Percentiles rank a stretch among this genome's conserved stretches.
Conservation (phyloP, 1,284 basidiomycete species). For the Butyriboletus appendiculatus region DNA sequence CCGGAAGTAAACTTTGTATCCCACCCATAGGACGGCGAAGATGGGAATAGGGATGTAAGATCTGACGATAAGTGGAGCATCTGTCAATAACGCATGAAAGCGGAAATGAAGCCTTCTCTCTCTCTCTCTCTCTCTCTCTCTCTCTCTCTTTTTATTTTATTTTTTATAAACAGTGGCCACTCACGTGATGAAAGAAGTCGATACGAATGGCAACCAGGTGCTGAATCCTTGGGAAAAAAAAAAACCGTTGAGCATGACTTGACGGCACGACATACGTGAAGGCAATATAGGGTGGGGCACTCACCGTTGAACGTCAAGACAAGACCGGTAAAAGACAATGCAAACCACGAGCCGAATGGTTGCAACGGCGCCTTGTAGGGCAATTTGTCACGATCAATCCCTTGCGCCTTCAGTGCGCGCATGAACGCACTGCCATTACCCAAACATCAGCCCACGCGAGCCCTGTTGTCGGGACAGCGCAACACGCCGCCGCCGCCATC, state of each 20-base stretch:
- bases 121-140: no score
- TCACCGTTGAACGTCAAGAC: conserved; percentile 15
- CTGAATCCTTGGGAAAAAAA: conserved; percentile 11
- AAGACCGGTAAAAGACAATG: conserved; percentile 12
- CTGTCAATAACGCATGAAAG: conserved; percentile 10
- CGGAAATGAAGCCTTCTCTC: no score
- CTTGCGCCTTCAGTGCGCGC: conserved; percentile 43
- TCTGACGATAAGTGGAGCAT: not conserved
- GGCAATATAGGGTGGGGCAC: conserved; percentile 1
- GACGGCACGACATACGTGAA: conserved; percentile 11
- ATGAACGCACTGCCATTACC: conserved; percentile 14
- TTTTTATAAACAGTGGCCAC: not conserved
- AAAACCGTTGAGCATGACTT: no score
- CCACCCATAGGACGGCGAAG: conserved; percentile 13
- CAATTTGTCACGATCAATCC: conserved; percentile 43
- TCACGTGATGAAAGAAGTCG: conserved; percentile 31
- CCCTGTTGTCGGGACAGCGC: conserved; percentile 1
- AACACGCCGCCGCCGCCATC: no score
- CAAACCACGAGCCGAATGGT: conserved; percentile 41
- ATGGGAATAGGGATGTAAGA: conserved; percentile 17
- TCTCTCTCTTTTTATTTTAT: no score
- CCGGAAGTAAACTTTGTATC: conserved; percentile 28
- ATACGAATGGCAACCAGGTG: conserved; percentile 22
- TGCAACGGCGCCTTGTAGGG: conserved; percentile 43
- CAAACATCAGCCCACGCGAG: conserved; percentile 1